Evolutionary conservation across 2,329 filamentous ascomycete species (phyloP), one percentile per base, ranked within the genome.

Genomic region (Thelonectria discophora): DNA sequence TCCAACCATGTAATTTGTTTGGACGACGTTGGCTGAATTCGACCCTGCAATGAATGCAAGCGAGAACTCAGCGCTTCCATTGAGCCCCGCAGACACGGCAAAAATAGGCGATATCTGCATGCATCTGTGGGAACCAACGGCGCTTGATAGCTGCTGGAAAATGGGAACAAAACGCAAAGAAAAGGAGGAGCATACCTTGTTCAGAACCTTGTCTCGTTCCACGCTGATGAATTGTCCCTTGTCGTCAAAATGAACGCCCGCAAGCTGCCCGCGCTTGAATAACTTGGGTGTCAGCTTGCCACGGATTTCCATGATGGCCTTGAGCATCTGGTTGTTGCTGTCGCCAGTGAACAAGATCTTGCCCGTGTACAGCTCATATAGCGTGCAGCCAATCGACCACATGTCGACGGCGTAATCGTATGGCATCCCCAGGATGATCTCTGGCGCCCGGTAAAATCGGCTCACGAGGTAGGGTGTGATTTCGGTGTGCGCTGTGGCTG

Each of bases 301-400:
- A 49, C 96, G 89, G 70, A 94, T 93, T 75, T 99, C 94, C 89
- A 97, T 97, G 70, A 99, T 97, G 18, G 91, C 90, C 65, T 92
- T 91, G 62, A 99, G 86, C 95, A 99, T 99, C 80, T 97, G 93
- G 74, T 99, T 99, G 81, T 99, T 99, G 79, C 92, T 95, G 66
- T 92, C 88, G 61, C 95, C 95, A 1, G 93, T 93, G 76, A 99
- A 99, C 32, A 99, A 83, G 60, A 99, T 98, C 77, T 97, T 97
- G 73, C 95, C 95, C 0, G 95, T 98, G 80, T 97, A 98, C 42
- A 99, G 83, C 79, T 99, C 95, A 77, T 97, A 99, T 30, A 98
- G 83, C 0, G 95, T 99, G 79, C 95, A 99, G 39, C 95, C 96
- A 67, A 98, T 93, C 8, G 94, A 96, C 95, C 95, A 99, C 83